phyloP scores from a whole-genome alignment of 2,329 filamentous ascomycete species.

The Cytospora leucostoma region DNA sequence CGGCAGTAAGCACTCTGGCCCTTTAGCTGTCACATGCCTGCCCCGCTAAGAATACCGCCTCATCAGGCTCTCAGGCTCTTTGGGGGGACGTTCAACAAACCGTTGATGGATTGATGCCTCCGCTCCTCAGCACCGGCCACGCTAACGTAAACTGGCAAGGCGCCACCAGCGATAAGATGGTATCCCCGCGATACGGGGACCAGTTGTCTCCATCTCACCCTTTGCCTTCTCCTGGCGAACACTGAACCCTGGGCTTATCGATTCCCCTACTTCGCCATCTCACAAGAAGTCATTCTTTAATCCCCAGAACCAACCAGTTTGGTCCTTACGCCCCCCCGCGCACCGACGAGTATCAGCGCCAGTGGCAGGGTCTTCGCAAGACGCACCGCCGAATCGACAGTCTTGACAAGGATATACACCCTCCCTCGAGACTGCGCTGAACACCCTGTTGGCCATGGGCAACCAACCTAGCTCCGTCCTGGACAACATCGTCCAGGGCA shows the following conservation, averaged over 20 bases:
- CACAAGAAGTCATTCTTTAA: not conserved
- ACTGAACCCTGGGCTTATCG: constrained; percentile 2
- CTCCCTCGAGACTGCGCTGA: constrained; percentile 8
- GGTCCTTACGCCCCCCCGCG: not conserved
- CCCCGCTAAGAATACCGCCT: not conserved
- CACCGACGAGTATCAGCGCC: constrained; percentile 11
- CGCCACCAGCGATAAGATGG: constrained; percentile 18
- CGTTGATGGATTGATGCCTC: not conserved
- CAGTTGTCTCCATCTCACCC: constrained; percentile 7
- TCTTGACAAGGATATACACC: constrained; percentile 6
- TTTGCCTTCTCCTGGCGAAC: not conserved
- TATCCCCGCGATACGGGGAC: not conserved
- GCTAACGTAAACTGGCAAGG: constrained; percentile 18
- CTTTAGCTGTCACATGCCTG: too few relatives aligned
- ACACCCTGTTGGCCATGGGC: constrained; percentile 52
- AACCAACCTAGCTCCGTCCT: constrained; percentile 74
- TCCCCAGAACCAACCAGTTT: not conserved
- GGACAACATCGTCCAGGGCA: constrained; percentile 93
- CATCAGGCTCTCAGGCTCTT: not conserved
- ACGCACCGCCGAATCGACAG: not conserved
- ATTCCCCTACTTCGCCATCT: not conserved
- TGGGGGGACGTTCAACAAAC: not conserved
- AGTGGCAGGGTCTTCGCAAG: constrained; percentile 13
- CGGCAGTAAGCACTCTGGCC: too few relatives aligned
- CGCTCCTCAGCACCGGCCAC: constrained; percentile 5